phyloP scores from a whole-genome alignment of 164 flowering plant genomes.

The Liriodendron chinense region DNA sequence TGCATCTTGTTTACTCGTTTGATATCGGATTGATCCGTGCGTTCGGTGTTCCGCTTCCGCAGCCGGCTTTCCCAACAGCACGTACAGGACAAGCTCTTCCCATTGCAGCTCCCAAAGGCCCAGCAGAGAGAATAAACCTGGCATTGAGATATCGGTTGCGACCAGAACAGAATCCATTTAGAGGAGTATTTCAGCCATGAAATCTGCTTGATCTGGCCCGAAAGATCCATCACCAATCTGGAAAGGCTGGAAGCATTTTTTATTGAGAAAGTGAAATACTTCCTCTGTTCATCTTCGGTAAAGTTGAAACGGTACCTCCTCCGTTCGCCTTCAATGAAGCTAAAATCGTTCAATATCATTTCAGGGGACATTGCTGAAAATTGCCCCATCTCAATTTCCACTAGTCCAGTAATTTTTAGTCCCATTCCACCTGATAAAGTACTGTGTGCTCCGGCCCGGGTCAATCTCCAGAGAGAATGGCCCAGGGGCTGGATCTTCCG shows the following conservation, averaged over 20 bases:
- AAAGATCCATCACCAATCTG: conserved; percentile 11
- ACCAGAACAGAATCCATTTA: conserved; percentile 21
- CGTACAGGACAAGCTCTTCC: conserved; percentile 1
- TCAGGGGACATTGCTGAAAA: too few species aligned
- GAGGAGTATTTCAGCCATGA: not conserved
- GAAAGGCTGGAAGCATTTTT: not conserved
- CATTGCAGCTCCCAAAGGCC: conserved; percentile 17
- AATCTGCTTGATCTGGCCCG: conserved; percentile 18
- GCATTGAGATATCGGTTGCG: conserved; percentile 12
- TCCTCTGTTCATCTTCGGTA: not conserved
- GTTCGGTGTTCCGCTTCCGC: too few species aligned
- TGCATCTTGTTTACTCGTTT: too few species aligned
- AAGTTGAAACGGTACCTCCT: too few species aligned
- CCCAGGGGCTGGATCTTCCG: conserved; percentile 18
- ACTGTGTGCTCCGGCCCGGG: conserved; percentile 1
- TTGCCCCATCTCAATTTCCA: too few species aligned
- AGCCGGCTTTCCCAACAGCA: too few species aligned
- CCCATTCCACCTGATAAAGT: conserved; percentile 8
- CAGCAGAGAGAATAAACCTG: conserved; percentile 17
- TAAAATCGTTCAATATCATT: too few species aligned
- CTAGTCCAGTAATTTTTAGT: too few species aligned
- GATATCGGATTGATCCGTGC: too few species aligned
- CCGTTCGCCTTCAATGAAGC: too few species aligned
- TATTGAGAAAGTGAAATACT: conserved; percentile 14
- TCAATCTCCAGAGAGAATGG: conserved; percentile 4